Conservation (phyloP, 164 flowering plant genomes). For the Vitis cinerea region DNA sequence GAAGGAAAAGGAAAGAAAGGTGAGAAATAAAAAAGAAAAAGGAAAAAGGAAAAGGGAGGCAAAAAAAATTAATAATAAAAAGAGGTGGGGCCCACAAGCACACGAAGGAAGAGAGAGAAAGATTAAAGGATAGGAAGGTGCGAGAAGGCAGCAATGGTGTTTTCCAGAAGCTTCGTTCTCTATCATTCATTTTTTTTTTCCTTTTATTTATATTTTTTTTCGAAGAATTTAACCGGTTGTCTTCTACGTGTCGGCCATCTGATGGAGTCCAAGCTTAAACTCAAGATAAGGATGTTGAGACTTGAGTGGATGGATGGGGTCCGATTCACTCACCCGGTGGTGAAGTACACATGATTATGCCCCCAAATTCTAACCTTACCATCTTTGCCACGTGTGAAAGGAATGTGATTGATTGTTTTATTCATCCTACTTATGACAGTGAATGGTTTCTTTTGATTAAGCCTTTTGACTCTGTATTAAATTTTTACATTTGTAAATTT, state of each 20-base stretch:
- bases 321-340: too few relatives aligned
- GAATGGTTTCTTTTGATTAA: too few relatives aligned
- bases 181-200: not conserved
- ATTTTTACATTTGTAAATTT: too few relatives aligned
- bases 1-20: conserved; percentile 17
- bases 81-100: conserved; percentile 7
- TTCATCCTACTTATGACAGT: too few relatives aligned
- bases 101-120: not conserved
- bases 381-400: too few relatives aligned
- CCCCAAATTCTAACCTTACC: too few relatives aligned
- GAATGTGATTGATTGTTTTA: too few relatives aligned
- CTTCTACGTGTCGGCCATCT: not conserved
- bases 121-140: conserved; percentile 1
- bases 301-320: not conserved
- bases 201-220: not conserved
- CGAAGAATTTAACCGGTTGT: not conserved
- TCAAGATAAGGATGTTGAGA: not conserved
- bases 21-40: not conserved
- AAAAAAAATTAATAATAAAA: not conserved
- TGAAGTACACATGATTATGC: too few relatives aligned
- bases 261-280: not conserved
- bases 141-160: not conserved
- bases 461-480: too few relatives aligned
- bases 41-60: not conserved
- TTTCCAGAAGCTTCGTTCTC: not conserved